Conservation (phyloP, 768 basidiomycete species). For the Lentinula detonsa region DNA sequence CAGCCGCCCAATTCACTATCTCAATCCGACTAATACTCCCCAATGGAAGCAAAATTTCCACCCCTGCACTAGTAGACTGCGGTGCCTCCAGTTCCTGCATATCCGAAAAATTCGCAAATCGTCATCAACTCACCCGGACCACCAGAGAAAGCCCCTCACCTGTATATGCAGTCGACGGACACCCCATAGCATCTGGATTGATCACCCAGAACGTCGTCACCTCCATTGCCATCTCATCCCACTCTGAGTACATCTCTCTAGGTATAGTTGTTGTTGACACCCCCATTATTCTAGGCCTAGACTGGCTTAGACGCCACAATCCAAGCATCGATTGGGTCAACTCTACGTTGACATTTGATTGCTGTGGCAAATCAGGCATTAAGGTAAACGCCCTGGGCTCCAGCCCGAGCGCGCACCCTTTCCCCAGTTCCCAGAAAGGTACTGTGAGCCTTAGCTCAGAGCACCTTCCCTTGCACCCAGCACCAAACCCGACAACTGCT, state of each 20-base stretch:
- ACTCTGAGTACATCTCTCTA: constrained; percentile 23
- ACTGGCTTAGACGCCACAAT: constrained; percentile 30
- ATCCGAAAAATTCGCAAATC: constrained; percentile 33
- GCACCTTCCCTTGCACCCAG: no score
- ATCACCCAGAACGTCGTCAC: constrained; percentile 31
- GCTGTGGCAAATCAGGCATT: constrained; percentile 13
- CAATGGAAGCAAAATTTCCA: constrained; percentile 14
- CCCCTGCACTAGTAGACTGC: constrained; percentile 17
- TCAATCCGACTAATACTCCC: constrained; percentile 13
- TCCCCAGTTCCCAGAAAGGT: no score
- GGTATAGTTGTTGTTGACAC: constrained; percentile 15
- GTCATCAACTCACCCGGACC: constrained; percentile 24
- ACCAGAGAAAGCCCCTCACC: constrained; percentile 23
- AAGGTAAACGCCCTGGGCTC: background rate
- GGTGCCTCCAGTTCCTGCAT: constrained; percentile 20
- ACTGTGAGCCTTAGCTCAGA: no score
- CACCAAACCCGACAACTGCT: no score
- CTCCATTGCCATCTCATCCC: constrained; percentile 13
- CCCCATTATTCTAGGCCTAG: constrained; percentile 23
- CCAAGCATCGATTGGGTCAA: constrained; percentile 26
- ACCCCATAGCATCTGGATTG: constrained; percentile 31
- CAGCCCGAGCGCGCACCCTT: background rate
- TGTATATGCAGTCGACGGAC: constrained; percentile 29
- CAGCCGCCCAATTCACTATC: constrained; percentile 16
- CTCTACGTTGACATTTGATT: constrained; percentile 11